Evolutionary conservation across 306 rosid species (phyloP), one percentile per base, ranked within the genome.

Genomic region (Trichosanthes truncata): DNA sequence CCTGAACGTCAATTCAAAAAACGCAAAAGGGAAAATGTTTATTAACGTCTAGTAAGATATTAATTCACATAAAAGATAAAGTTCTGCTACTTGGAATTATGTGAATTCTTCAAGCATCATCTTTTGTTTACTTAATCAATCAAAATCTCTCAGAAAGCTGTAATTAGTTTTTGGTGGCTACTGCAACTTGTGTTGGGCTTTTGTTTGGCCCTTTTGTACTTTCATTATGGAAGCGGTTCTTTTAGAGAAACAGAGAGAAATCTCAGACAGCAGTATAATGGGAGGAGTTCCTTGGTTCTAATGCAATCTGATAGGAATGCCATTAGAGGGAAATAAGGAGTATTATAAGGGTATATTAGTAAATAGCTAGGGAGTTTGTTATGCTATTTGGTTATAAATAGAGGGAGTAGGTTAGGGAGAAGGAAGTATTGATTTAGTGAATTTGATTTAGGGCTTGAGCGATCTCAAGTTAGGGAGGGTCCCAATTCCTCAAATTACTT

Each of bases 1-100:
- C 99, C 99, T 95, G 87, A 78, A 80, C 9, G 63, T 17, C 11
- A 38, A 78, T n/a, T n/a, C n/a, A 31, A 17, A 33, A 59, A 40
- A 36, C 10, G 1, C 21, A 20, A 12, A 43, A 68, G 73, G 48
- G 33, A 21, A 11, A 68, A 66, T 11, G 36, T 26, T 25, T 25
- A 10, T 59, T 59, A 26, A 59, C 13, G 7, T 23, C 63, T 59
- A 25, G 25, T 59, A 38, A 18, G 45, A 66, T 20, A 18, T 36
- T 40, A 11, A 38, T 9, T 67, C 13, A 20, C 48, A 60, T 13
- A 18, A 17, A 36, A 66, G 45, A 40, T n/a, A 40, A 40, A 43
- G 5, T 69, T 15, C 76, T 69, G 46, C 76, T 69, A 69, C 33
- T 21, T 11, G 76, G 55, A 20, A 69, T 21, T 69, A 23, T 69